Conservation (phyloP, 2,329 filamentous ascomycete genomes). For the Nemania sp. region DNA sequence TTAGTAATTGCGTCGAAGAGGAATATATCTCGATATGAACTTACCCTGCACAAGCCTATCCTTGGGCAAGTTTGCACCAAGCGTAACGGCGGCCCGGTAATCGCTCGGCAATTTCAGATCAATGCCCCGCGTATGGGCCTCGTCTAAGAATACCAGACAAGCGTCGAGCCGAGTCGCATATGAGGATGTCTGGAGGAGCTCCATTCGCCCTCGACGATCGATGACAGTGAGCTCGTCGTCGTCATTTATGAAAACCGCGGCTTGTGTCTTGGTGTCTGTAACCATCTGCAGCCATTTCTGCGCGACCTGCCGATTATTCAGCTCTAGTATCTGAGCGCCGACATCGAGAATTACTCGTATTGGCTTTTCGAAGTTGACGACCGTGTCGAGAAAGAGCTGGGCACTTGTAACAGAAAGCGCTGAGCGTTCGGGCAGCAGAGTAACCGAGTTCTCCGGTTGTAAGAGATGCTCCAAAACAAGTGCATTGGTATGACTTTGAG, state of each 20-base stretch:
- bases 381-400: constrained; percentile 49
- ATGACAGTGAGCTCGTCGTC: constrained; percentile 60
- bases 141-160: constrained; percentile 71
- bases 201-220: constrained; percentile 50
- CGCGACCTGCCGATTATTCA: constrained; percentile 61
- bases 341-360: constrained; percentile 70
- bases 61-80: constrained; percentile 69
- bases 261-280: constrained; percentile 41
- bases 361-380: constrained; percentile 45
- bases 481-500: constrained; percentile 69
- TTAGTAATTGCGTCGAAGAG: background rate
- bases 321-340: constrained; percentile 70
- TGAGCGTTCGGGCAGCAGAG: constrained; percentile 31
- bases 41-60: constrained; percentile 70
- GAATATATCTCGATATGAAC: constrained; percentile 17
- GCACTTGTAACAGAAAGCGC: constrained; percentile 32
- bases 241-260: constrained; percentile 62
- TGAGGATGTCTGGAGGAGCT: constrained; percentile 61
- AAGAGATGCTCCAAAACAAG: constrained; percentile 65
- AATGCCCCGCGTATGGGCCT: constrained; percentile 71
- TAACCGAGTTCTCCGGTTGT: constrained; percentile 53
- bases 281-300: constrained; percentile 52
- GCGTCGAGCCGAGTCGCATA: constrained; percentile 58
- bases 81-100: constrained; percentile 68
- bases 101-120: constrained; percentile 64